A percentile compares a stretch with the other conserved stretches of the same genome.
phyloP scores from a whole-genome alignment of 805 yeast species.

The Kazachstania bromeliacearum region DNA sequence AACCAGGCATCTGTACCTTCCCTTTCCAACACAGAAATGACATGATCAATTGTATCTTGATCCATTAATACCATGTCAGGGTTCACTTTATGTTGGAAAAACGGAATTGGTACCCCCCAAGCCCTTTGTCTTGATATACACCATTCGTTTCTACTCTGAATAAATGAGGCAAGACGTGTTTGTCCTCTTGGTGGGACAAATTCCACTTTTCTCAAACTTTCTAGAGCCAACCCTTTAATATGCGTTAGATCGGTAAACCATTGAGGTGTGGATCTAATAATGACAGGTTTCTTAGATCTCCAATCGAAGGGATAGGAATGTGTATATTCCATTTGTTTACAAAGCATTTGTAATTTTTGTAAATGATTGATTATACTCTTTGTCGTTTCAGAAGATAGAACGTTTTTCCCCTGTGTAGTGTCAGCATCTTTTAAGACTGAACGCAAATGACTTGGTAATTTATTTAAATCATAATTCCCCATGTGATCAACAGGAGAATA shows the following conservation, averaged over 20 bases:
- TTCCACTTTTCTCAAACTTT: constrained; percentile 50
- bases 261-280: constrained; percentile 90
- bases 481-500: constrained; percentile 70
- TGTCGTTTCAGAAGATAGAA: constrained; percentile 49
- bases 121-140: constrained; percentile 91
- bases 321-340: constrained; percentile 39
- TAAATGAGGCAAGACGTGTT: constrained; percentile 62
- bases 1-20: constrained; percentile 83
- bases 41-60: constrained; percentile 44
- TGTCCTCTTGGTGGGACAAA: constrained; percentile 70
- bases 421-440: constrained; percentile 10
- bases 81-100: constrained; percentile 45
- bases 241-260: constrained; percentile 86
- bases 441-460: constrained; percentile 27
- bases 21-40: constrained; percentile 42
- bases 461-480: constrained; percentile 51
- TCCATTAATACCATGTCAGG: constrained; percentile 60
- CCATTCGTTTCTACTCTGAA: constrained; percentile 83
- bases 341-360: constrained; percentile 34
- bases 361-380: constrained; percentile 37
- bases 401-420: constrained; percentile 39
- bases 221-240: constrained; percentile 54
- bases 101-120: constrained; percentile 99
- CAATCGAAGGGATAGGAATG: constrained; percentile 97
- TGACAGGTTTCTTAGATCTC: constrained; percentile 93